phyloP scores from a whole-genome alignment of 495 filamentous ascomycete genomes.

The Penicillium soppii region DNA sequence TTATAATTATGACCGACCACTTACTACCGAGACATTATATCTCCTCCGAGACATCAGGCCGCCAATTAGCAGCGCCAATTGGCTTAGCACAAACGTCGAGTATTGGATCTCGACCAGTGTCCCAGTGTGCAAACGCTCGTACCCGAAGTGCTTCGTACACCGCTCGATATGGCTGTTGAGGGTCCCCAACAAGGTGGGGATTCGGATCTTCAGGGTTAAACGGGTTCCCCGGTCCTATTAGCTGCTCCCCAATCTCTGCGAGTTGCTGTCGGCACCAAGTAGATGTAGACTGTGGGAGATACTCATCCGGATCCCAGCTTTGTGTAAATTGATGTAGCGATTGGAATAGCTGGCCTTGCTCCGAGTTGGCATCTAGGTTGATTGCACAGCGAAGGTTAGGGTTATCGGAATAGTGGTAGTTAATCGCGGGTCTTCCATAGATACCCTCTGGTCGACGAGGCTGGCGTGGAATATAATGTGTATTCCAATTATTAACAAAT shows the following conservation, averaged over 20 bases:
- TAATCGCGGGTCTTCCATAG: neutral
- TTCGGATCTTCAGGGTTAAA: neutral
- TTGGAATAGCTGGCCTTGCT: neutral
- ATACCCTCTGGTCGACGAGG: neutral
- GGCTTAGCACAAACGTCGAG: too few relatives aligned
- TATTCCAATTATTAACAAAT: neutral
- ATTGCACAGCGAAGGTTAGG: neutral
- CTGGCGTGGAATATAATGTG: neutral
- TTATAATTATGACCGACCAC: neutral
- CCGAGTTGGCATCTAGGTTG: neutral
- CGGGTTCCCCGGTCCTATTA: too few relatives aligned
- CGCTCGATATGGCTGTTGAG: neutral
- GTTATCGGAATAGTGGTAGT: neutral
- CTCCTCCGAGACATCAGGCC: neutral
- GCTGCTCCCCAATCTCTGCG: neutral
- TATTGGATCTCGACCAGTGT: neutral
- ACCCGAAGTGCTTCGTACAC: neutral
- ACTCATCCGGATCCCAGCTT: neutral
- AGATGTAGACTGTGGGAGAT: neutral
- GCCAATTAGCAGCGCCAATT: neutral
- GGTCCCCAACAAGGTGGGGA: neutral
- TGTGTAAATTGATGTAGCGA: neutral
- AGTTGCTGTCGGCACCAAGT: neutral
- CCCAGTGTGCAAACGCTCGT: neutral
- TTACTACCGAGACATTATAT: neutral